phyloP scores from a whole-genome alignment of 495 filamentous ascomycete genomes.

The Penicillium paradoxum region DNA sequence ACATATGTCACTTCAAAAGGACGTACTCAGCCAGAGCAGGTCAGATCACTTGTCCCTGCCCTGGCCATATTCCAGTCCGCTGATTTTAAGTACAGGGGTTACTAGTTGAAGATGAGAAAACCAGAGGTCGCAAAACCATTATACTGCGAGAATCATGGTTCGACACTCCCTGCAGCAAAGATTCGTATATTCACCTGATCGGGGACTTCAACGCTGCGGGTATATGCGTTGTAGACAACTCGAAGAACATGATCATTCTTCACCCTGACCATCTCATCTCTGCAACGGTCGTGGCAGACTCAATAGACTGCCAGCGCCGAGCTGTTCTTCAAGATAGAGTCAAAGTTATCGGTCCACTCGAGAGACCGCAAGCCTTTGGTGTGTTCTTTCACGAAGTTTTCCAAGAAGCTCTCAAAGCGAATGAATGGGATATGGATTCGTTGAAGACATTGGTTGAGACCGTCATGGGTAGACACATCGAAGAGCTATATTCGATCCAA shows the following conservation, averaged over 20 bases:
- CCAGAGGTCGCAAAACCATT: constrained; percentile 59
- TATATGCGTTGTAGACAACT: constrained; percentile 69
- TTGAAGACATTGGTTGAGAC: constrained; percentile 58
- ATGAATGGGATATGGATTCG: constrained; percentile 70
- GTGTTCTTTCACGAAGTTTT: constrained; percentile 91
- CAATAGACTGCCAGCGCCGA: constrained; percentile 80
- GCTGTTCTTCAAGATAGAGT: constrained; percentile 91
- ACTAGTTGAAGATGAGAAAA: constrained; percentile 67
- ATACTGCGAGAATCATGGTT: constrained; percentile 80
- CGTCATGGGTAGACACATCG: constrained; percentile 66
- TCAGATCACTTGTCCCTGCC: constrained; percentile 29
- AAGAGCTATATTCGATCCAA: constrained; percentile 79
- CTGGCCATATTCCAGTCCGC: constrained; percentile 1
- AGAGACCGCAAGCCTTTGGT: constrained; percentile 76
- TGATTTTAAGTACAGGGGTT: constrained; percentile 56
- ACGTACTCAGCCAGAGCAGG: constrained; percentile 63
- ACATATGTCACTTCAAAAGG: constrained; percentile 60
- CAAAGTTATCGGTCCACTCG: constrained; percentile 76
- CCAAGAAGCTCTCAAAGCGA: constrained; percentile 79
- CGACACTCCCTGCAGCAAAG: constrained; percentile 66
- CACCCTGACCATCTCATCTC: constrained; percentile 96
- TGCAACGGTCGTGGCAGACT: constrained; percentile 87
- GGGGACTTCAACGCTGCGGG: constrained; percentile 66
- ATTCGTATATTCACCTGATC: constrained; percentile 77
- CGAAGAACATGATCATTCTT: constrained; percentile 78